A percentile compares a stretch with the other conserved stretches of the same genome.
phyloP scores from a whole-genome alignment of 108 stramenopile species.

The Cyclotella distinguenda region DNA sequence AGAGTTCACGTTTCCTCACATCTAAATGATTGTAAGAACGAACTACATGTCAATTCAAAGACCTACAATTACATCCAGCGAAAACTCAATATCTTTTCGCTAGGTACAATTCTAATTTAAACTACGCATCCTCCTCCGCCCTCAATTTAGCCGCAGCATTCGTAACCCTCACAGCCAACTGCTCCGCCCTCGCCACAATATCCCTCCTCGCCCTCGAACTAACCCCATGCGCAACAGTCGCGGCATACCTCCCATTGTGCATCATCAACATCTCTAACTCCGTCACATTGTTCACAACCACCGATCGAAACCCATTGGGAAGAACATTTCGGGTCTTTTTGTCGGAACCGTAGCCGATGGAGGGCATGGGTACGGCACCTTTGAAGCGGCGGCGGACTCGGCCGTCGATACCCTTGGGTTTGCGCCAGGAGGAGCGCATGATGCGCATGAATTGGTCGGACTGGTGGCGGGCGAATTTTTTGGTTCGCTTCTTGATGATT shows the following conservation, averaged over 20 bases:
- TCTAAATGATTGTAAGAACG: too few species aligned
- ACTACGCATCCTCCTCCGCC: conserved; percentile 95
- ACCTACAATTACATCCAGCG: too few species aligned
- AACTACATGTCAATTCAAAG: too few species aligned
- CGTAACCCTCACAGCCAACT: conserved; percentile 93
- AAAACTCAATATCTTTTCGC: too few species aligned
- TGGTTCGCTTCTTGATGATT: conserved; percentile 99
- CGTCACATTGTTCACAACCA: conserved; percentile 93
- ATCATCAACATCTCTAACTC: conserved; percentile 99
- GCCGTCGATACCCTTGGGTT: conserved; percentile 99
- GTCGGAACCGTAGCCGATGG: conserved; percentile 98
- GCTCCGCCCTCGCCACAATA: conserved; percentile 96
- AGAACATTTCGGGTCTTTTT: conserved; percentile 96
- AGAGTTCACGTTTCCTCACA: too few species aligned
- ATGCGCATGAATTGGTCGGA: conserved; percentile 97
- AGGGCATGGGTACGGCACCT: conserved; percentile 97
- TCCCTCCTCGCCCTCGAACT: conserved; percentile 89
- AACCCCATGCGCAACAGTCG: conserved; percentile 96
- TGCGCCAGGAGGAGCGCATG: conserved; percentile 94
- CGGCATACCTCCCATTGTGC: conserved; percentile 99
- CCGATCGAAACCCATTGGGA: conserved; percentile 98
- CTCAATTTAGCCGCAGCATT: conserved; percentile 90
- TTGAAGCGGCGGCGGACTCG: conserved; percentile 99
- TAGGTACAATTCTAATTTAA: too few species aligned
- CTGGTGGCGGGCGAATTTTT: conserved; percentile 99